These are phyloP conservation scores for Drechslerella dactyloides DNA, from an alignment of 2,329 filamentous ascomycete genomes.

Conservation along the genomic window DNA sequence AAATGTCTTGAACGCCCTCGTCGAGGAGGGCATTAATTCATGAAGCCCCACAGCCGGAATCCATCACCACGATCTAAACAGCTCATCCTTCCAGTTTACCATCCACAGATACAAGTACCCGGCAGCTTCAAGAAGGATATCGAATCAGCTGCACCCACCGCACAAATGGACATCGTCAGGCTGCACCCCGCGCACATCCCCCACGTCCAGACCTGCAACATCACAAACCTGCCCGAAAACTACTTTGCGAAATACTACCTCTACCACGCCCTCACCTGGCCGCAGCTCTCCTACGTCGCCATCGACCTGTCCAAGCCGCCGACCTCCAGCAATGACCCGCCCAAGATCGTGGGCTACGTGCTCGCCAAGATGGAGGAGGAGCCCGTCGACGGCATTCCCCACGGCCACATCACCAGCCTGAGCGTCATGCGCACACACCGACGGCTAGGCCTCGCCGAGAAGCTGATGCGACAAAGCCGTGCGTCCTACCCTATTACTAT, in stretches of 20 bases:
- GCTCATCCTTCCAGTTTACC: no score
- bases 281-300: slow-evolving; percentile 93
- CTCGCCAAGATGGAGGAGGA: slow-evolving; percentile 99
- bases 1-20: background rate
- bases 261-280: slow-evolving; percentile 98
- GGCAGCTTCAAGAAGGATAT: no score
- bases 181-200: slow-evolving; percentile 83
- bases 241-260: slow-evolving; percentile 99
- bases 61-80: no score
- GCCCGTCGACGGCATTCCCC: slow-evolving; percentile 83
- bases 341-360: slow-evolving; percentile 98
- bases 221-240: slow-evolving; percentile 98
- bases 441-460: slow-evolving; percentile 88
- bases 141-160: slow-evolving; percentile 51
- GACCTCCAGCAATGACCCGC: slow-evolving; percentile 78
- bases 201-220: slow-evolving; percentile 95
- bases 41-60: no score
- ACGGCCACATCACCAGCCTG: slow-evolving; percentile 94
- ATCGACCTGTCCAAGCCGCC: slow-evolving; percentile 84
- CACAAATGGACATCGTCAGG: slow-evolving; percentile 85
- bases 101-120: no score
- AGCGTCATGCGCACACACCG: slow-evolving; percentile 97
- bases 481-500: slow-evolving; percentile 59
- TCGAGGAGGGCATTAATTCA: background rate
- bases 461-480: slow-evolving; percentile 96